phyloP scores from a whole-genome alignment of 306 rosid genomes.

The Quercus variabilis region DNA sequence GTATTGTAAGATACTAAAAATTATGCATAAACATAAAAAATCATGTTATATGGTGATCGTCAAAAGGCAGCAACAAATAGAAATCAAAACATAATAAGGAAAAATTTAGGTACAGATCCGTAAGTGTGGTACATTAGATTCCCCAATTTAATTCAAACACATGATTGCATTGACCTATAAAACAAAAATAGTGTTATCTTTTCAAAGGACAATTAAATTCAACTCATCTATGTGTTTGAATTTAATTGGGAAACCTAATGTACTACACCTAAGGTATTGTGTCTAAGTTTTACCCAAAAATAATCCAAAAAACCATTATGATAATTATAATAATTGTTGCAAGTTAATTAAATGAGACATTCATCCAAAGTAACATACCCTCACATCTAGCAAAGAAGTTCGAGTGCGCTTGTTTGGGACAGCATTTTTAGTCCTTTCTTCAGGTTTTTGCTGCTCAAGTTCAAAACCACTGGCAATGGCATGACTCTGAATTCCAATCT shows the following conservation, averaged over 20 bases:
- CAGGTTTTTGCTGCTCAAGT: conserved; percentile 84
- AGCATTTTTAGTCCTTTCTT: conserved; percentile 67
- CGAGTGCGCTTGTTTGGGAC: conserved; percentile 90
- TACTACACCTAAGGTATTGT: too few species aligned
- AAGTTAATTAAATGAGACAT: background rate
- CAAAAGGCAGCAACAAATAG: conserved; percentile 16
- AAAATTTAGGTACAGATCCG: background rate
- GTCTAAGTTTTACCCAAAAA: background rate
- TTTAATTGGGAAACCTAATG: too few species aligned
- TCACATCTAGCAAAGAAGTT: conserved; percentile 85
- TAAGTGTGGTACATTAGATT: too few species aligned
- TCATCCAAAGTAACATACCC: conserved; percentile 44
- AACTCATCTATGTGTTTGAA: too few species aligned
- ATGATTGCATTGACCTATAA: too few species aligned
- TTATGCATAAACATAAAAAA: conserved; percentile 16
- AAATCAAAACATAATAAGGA: conserved; percentile 12
- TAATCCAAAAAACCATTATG: background rate
- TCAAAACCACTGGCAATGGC: conserved; percentile 64
- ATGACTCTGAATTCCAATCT: conserved; percentile 82
- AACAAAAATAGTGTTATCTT: too few species aligned
- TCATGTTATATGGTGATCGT: background rate
- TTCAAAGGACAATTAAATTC: too few species aligned
- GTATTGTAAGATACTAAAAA: too few species aligned
- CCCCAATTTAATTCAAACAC: too few species aligned
- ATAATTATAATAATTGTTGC: background rate